Evolutionary conservation across 495 filamentous ascomycete genomes (phyloP).

Genomic region (Penicillium ochrochloron): DNA sequence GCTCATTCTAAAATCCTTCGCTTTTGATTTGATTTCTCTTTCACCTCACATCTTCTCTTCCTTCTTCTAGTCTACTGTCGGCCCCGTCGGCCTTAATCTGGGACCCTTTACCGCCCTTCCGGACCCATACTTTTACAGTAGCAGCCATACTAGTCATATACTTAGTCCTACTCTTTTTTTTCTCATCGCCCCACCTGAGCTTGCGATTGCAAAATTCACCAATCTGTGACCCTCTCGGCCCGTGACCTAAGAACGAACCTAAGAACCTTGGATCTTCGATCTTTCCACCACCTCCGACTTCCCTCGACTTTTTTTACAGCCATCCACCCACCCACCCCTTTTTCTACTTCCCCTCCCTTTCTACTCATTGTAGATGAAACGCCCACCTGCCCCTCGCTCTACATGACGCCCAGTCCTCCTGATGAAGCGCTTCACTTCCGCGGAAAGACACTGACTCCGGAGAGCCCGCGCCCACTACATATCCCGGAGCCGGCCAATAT

Average conservation of each 20-base stretch:
- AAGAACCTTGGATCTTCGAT: constrained; percentile 1
- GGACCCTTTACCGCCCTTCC: constrained; percentile 25
- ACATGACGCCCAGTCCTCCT: constrained; percentile 67
- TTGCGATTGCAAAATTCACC: constrained; percentile 38
- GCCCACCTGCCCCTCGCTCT: constrained; percentile 37
- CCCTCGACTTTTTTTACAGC: constrained; percentile 3
- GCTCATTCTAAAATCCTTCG: background rate
- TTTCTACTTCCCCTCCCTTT: constrained; percentile 18
- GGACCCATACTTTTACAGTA: constrained; percentile 2
- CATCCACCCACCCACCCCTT: constrained; percentile 4
- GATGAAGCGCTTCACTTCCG: constrained; percentile 69
- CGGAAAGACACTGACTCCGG: constrained; percentile 70
- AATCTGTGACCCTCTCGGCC: constrained; percentile 10
- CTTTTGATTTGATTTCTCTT: background rate
- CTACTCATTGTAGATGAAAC: constrained; percentile 49
- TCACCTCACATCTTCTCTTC: background rate
- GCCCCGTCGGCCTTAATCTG: constrained; percentile 11
- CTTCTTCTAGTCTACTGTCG: background rate
- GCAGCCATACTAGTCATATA: background rate
- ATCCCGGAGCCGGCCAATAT: constrained; percentile 72
- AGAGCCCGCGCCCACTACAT: constrained; percentile 73
- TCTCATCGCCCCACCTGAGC: constrained; percentile 43
- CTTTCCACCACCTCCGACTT: background rate
- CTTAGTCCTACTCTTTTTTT: constrained; percentile 15
- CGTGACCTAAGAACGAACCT: background rate